Evolutionary conservation across 148 eudicot species (phyloP), one percentile per base, ranked within the genome.

Genomic region (Chenopodium formosanum): DNA sequence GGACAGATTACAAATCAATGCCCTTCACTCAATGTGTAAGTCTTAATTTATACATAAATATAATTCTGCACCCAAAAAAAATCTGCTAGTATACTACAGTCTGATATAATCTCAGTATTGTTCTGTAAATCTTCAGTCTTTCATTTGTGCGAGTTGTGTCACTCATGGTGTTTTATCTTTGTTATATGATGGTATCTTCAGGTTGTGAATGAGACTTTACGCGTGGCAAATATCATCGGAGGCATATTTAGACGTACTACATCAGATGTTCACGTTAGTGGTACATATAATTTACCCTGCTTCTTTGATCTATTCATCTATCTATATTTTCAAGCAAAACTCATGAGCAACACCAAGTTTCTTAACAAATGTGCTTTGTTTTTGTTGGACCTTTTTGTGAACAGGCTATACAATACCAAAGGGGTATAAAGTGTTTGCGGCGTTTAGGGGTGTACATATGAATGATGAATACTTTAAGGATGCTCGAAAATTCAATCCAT

Each of bases 1-100:
- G 98, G 99, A 89, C 84, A 27, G 99, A 96, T 82, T 94, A 89
- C 88, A 96, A 94, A 84, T 90, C 99, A 29, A 96, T 96, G 99
- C 87, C 92, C 12, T 96, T 96, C 91, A 96, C 99, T 71, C 97
- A 92, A 86, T 96, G 99, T 81, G 99, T 96, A 91, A 90, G 99
- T 85, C 56, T 4, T 73, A 27, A 69, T 12, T 71, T 53, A 25
- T 34, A 8, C 4, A 4, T 19, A 40, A 40, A 40, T 40, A 7
- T 27, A 12, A 29, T 62, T 29, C 7, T 50, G 34, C 71, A 11
- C 37, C 70, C 44, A 6, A 27, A 67, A 67, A 10, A 29, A 22
- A n/a, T 56, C 4, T 62, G 25, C 53, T 40, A 12, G 14, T 12
- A 50, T 50, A 2, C 53, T 0, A 13, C 14, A 48, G 52, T 48